Base-by-base conservation (phyloP, 2,329 filamentous ascomycete species). In the Ascocoryne sarcoides region DNA sequence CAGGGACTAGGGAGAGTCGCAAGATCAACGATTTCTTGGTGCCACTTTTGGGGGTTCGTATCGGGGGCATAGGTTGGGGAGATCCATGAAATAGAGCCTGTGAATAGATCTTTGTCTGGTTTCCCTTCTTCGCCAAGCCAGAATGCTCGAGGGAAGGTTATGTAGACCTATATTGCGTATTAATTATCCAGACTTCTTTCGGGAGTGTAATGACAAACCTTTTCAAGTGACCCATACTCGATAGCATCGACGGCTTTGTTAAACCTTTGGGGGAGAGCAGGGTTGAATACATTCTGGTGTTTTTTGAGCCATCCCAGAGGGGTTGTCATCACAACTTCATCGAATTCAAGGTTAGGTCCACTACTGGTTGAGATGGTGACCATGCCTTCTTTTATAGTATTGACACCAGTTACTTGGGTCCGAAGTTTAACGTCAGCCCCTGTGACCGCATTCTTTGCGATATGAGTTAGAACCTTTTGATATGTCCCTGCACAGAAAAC, bases 11-110 rank as follows among this genome's bases (percentile, higher is more conserved):
- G 40, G 2, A 84, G 66, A 1, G 71, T 67, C 32, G 78, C 70
- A 14, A 84, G 66, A 14, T 79, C 79, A 39, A 82, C 62, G 43
- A 68, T 69, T 65, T 81, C 72, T 61, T 79, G 73, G 46, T 71
- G 68, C 76, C 76, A 83, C 44, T 62, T 55, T 2, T 65, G 48
- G 1, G 68, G 66, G 37, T 71, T 70, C 0, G 70, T 72, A 30
- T 64, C 55, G 0, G 60, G 39, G 1, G 72, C 65, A 59, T 84
- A 83, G 4, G 50, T 52, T 17, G 79, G 80, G 3, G 69, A 57
- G 18, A 77, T 67, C 65, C 77, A 85, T 51, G 78, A 70, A 9
- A 68, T 71, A 59, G 79, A 81, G 32, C 72, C 68, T 1, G 50
- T 46, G n/a, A 51, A 51, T 7, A 46, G 36, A 16, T 51, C 42